Evolutionary conservation across 2,329 filamentous ascomycete genomes (phyloP), one percentile per base, ranked within the genome.

Genomic region (Fusarium kyushuense): DNA sequence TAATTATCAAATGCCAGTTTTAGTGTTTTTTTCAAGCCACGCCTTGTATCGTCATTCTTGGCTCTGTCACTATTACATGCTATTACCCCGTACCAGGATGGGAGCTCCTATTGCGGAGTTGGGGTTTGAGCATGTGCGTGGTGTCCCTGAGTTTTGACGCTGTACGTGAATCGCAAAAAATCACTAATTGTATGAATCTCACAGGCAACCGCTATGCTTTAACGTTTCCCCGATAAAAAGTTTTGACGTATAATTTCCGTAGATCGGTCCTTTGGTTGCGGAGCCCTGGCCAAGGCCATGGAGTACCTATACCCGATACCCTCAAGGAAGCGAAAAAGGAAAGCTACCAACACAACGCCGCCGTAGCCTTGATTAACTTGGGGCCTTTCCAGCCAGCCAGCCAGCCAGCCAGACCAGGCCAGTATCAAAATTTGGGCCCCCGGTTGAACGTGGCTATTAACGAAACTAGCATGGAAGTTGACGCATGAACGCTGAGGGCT

Each of bases 51-150:
- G 33, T 27, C 47, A 19, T 17, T 25, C 40, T 47, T 33, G 42
- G 52, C 42, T 30, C 23, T 47, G 14, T 29, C 23, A 47, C 47
- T 49, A 49, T 27, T 49, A 35, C 16, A 19, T 45, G 30, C 42
- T 35, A 49, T 46, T 33, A 29, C 30, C 41, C 29, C 52, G 40
- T 33, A 29, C 40, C 30, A 27, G 52, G 30, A 29, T 47, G 30
- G 19, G 23, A 21, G 30, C 52, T 54, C 52, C 52, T 54, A 54
- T 54, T 47, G 52, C 52, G 52, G 52, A 54, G 52, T 47, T 52
- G 47, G 52, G 48, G 32, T 47, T 52, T 54, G 51, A 33, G 40
- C 51, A 35, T 35, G 51, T 46, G 47, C 47, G 47, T 49, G 29
- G 30, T 48, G 32, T 49, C 47, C 47, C 33, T 49, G 52, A 47